phyloP scores from a whole-genome alignment of 2,329 filamentous ascomycete genomes.

The Mariannaea sp. region DNA sequence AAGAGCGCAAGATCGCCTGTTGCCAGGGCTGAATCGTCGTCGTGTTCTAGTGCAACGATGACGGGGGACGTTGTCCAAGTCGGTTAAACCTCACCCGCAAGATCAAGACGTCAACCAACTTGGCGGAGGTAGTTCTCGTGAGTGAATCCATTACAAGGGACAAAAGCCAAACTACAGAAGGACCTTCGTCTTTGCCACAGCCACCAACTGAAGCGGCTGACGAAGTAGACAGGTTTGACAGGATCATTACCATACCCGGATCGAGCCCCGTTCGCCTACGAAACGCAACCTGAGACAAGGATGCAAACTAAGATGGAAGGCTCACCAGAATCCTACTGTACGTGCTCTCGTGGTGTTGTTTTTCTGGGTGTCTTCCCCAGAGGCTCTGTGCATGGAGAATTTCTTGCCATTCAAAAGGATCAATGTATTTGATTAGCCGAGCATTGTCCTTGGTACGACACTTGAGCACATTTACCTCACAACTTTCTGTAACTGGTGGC shows the following conservation, averaged over 20 bases:
- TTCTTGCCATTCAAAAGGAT: too few species aligned
- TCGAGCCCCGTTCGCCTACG: conserved; percentile 6
- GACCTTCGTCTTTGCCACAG: too few species aligned
- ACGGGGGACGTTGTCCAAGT: too few species aligned
- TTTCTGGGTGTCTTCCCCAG: background rate
- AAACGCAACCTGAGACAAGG: conserved; percentile 15
- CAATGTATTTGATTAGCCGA: too few species aligned
- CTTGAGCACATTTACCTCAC: background rate
- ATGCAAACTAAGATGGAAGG: background rate
- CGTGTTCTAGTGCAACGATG: background rate
- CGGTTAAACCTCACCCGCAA: too few species aligned
- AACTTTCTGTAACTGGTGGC: background rate
- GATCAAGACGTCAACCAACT: too few species aligned
- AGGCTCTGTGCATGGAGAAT: too few species aligned
- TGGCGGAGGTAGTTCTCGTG: too few species aligned
- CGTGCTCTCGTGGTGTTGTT: too few species aligned
- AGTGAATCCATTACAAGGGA: too few species aligned
- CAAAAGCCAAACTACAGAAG: too few species aligned
- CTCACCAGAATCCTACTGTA: background rate
- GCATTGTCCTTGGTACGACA: too few species aligned
- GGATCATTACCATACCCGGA: conserved; percentile 8
- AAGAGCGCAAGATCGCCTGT: background rate
- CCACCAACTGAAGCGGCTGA: background rate
- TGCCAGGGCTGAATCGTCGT: background rate
- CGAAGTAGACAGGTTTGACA: conserved; percentile 1